Evolutionary conservation across 2,329 filamentous ascomycete genomes (phyloP).

Genomic region (Verticillium klebahnii): DNA sequence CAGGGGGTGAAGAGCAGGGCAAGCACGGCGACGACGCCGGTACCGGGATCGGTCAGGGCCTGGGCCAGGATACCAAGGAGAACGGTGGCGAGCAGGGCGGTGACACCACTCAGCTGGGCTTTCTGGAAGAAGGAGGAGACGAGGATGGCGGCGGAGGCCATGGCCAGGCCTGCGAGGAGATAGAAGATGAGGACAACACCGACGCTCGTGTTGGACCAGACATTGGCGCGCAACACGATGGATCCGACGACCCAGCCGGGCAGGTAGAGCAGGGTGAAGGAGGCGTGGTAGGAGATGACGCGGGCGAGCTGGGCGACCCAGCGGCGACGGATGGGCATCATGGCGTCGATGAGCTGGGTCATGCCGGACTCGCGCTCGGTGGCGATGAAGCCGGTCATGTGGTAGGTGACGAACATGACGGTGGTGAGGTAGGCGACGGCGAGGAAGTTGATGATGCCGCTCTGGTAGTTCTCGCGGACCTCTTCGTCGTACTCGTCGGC

Average conservation of each 20-base stretch:
- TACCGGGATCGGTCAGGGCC: constrained; percentile 58
- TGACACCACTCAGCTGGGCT: constrained; percentile 82
- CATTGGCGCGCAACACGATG: constrained; percentile 55
- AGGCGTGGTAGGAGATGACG: constrained; percentile 56
- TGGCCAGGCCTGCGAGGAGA: constrained; percentile 68
- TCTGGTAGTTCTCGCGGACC: constrained; percentile 58
- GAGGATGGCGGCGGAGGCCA: constrained; percentile 77
- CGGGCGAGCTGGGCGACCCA: constrained; percentile 35
- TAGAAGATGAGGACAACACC: constrained; percentile 70
- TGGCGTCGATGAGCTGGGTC: constrained; percentile 70
- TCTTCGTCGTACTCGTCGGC: constrained; percentile 49
- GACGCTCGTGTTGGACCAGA: constrained; percentile 60
- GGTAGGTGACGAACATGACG: constrained; percentile 66
- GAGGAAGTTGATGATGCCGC: constrained; percentile 59
- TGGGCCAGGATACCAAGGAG: constrained; percentile 80
- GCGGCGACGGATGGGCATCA: constrained; percentile 60
- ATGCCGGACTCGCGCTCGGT: constrained; percentile 67
- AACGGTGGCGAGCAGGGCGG: constrained; percentile 66
- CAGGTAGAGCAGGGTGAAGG: constrained; percentile 64
- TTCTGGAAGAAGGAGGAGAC: constrained; percentile 81
- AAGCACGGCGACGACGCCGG: constrained; percentile 62
- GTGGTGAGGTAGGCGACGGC: constrained; percentile 65
- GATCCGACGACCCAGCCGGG: constrained; percentile 44
- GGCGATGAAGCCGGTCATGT: constrained; percentile 66
- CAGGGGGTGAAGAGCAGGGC: constrained; percentile 80